A percentile compares a stretch with the other conserved stretches of the same genome.
Evolutionary conservation across 768 basidiomycete genomes (phyloP).

Genomic region (Lactarius vividus): DNA sequence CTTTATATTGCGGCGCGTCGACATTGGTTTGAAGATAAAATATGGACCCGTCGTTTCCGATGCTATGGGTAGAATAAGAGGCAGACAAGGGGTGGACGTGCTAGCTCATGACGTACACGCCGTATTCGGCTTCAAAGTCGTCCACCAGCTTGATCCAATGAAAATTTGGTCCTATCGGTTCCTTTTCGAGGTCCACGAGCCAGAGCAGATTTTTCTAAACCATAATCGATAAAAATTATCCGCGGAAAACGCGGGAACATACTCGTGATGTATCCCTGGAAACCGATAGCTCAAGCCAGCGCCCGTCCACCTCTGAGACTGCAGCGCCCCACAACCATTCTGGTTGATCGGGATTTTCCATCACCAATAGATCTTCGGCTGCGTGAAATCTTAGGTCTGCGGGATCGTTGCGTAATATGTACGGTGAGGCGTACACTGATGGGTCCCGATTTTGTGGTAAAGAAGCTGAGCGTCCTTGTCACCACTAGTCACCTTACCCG

Average conservation of each 20-base stretch:
- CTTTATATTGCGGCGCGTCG: slow-evolving; percentile 62
- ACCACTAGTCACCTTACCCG: slow-evolving; percentile 50
- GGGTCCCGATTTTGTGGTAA: slow-evolving; percentile 71
- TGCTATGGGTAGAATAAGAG: slow-evolving; percentile 37
- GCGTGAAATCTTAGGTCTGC: slow-evolving; percentile 3
- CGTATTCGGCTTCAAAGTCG: slow-evolving; percentile 65
- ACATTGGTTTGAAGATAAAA: slow-evolving; percentile 67
- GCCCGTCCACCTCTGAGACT: slow-evolving; percentile 59
- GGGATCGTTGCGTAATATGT: not conserved
- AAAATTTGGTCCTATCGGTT: slow-evolving; percentile 60
- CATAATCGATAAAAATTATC: not conserved
- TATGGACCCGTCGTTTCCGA: slow-evolving; percentile 60
- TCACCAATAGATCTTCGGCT: slow-evolving; percentile 69
- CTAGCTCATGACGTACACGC: slow-evolving; percentile 46
- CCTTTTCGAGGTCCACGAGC: slow-evolving; percentile 62
- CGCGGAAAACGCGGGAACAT: slow-evolving; percentile 16
- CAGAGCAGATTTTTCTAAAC: slow-evolving; percentile 68
- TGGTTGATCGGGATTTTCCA: slow-evolving; percentile 61
- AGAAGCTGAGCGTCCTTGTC: slow-evolving; percentile 72
- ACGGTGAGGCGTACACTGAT: slow-evolving; percentile 50
- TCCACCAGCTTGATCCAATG: slow-evolving; percentile 71
- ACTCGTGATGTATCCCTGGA: slow-evolving; percentile 64
- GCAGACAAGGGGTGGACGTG: not conserved
- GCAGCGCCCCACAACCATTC: slow-evolving; percentile 61
- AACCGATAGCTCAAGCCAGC: slow-evolving; percentile 56